Conservation (phyloP, 441 rosid genomes). For the Gossypium aridum region DNA sequence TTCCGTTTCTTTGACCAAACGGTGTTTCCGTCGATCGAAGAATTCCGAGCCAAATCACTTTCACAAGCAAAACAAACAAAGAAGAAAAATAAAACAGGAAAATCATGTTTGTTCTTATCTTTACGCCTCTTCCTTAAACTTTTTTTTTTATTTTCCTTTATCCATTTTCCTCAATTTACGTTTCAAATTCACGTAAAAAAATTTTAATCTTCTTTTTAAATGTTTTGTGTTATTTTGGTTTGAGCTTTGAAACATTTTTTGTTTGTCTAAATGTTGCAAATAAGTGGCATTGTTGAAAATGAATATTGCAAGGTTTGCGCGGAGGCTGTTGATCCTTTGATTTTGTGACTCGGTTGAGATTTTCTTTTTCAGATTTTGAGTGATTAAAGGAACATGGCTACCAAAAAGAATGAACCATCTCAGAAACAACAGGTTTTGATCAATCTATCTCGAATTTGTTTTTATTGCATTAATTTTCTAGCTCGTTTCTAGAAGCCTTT, state of each 20-base stretch:
- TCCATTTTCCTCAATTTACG: background rate
- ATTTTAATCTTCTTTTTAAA: background rate
- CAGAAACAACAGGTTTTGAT: conserved; percentile 22
- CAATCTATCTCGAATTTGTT: background rate
- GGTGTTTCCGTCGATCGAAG: conserved; percentile 32
- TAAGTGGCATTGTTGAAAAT: background rate
- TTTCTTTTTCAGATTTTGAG: conserved; percentile 10
- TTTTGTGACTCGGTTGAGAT: background rate
- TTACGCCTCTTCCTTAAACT: background rate
- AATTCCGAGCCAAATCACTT: conserved; percentile 1
- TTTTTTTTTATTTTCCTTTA: background rate
- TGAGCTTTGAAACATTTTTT: background rate
- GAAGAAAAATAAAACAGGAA: background rate
- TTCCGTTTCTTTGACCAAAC: conserved; percentile 26
- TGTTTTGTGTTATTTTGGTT: conserved; percentile 1
- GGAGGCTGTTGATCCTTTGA: conserved; percentile 6
- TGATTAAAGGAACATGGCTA: conserved; percentile 25
- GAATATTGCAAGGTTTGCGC: background rate
- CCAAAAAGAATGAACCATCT: conserved; percentile 27
- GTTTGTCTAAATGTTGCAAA: background rate
- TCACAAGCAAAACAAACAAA: background rate
- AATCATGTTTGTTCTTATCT: background rate
- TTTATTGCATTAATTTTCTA: background rate
- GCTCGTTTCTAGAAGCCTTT: background rate
- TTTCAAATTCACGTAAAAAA: conserved; percentile 1